Base-by-base conservation (phyloP, 257 asterid species). In the Solanum sitiens region DNA sequence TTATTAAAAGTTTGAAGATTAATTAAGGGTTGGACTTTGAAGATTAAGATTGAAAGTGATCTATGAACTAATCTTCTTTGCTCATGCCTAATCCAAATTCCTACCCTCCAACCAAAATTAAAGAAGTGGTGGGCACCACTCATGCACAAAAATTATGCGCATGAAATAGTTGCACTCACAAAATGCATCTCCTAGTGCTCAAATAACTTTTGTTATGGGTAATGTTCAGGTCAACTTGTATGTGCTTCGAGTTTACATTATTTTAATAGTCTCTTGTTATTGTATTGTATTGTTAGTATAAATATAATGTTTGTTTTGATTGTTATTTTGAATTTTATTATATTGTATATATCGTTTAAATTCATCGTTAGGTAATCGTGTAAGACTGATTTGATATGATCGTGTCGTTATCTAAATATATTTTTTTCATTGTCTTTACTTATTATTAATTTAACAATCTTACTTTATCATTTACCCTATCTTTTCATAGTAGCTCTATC, bases 101-200 rank as follows among this genome's bases (percentile, higher is more conserved):
- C 39, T 18, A 63, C 63, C 87, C 61, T 71, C 30, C 76, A n/a
- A 27, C 44, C 42, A 67, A 56, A 18, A 33, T 32, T 63, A 32
- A 85, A 80, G 32, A 77, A 86, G 90, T 89, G 92, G 92, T 92
- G 95, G 94, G 93, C 90, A 87, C 93, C 88, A 85, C 93, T 74
- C 45, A 76, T 63, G 87, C 93, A 89, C 89, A 88, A 82, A 47
- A 80, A 84, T 87, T 89, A 86, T 91, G 94, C 97, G 98, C 98
- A 92, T 94, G 98, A 74, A 90, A 93, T 94, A 94, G 93, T 91
- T 27, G 90, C 96, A 94, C 95, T 93, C 93, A 91, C 92, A 45
- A 89, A 85, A 89, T 82, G 86, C 86, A 20, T 86, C n/a, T 86
- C 18, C 86, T 35, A 73, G 80, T 73, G 80, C 80, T 33, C 23